A percentile compares a stretch with the other conserved stretches of the same genome.
These are phyloP conservation scores for Neophaeococcomyces aloes DNA, from an alignment of 2,329 filamentous ascomycete genomes.

Conservation along the genomic window DNA sequence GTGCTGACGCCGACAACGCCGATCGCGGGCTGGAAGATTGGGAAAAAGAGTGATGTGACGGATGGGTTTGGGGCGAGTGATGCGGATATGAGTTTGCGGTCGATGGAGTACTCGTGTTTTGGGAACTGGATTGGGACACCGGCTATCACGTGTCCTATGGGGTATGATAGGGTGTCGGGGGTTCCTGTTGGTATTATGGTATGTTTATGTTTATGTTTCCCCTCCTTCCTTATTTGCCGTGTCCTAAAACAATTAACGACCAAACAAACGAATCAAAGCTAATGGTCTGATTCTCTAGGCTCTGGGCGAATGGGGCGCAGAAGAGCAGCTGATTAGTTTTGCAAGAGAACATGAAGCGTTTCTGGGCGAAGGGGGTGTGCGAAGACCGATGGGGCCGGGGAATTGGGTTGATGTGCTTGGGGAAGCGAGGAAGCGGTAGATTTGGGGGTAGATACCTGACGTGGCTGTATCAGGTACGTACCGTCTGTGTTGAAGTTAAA, in stretches of 20 bases:
- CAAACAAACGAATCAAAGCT: no score
- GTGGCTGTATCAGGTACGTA: no score
- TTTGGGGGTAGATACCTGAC: no score
- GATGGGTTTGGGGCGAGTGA: conserved; percentile 54
- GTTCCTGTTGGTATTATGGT: conserved; percentile 46
- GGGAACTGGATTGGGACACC: conserved; percentile 75
- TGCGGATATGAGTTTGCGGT: conserved; percentile 59
- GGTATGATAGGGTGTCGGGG: conserved; percentile 50
- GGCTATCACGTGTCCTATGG: conserved; percentile 62
- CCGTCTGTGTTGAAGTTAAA: no score
- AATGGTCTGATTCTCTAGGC: no score
- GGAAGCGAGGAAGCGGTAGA: conserved; percentile 20
- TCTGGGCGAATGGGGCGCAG: conserved; percentile 45
- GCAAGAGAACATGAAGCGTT: conserved; percentile 30
- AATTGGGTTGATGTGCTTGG: conserved; percentile 40
- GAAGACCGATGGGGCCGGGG: conserved; percentile 26
- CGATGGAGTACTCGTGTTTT: conserved; percentile 78
- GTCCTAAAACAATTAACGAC: conserved; percentile 1
- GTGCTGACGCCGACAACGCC: conserved; percentile 71
- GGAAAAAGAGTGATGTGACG: conserved; percentile 50
- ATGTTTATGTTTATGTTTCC: conserved; percentile 5
- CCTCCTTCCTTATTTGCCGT: conserved; percentile 2
- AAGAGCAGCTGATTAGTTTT: conserved; percentile 41
- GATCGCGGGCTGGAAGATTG: conserved; percentile 61
- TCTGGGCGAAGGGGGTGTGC: conserved; percentile 32